Conservation (phyloP, 495 filamentous ascomycete species). For the Daldinia vernicosa region DNA sequence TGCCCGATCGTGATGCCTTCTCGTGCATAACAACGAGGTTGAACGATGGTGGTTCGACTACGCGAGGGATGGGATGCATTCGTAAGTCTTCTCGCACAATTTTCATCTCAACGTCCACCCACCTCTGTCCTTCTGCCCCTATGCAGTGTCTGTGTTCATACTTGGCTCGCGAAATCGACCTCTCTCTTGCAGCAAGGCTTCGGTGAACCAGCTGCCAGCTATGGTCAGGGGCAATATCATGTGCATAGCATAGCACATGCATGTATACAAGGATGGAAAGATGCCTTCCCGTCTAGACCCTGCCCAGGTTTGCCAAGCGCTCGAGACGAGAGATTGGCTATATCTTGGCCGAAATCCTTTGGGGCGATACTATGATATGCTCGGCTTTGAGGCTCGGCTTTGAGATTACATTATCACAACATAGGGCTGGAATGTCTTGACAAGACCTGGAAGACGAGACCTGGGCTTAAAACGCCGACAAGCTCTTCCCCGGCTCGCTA, state of each 20-base stretch:
- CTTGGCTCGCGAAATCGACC: conserved; percentile 12
- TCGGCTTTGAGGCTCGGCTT: conserved; percentile 7
- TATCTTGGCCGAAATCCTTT: conserved; percentile 27
- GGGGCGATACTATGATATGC: conserved; percentile 6
- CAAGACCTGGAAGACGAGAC: background rate
- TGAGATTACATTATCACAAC: conserved; percentile 22
- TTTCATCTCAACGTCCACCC: background rate
- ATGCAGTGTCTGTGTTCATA: background rate
- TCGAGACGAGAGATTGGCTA: conserved; percentile 9
- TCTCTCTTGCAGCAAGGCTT: conserved; percentile 13
- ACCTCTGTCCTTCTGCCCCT: background rate
- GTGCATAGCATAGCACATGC: conserved; percentile 12
- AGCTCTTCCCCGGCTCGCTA: background rate
- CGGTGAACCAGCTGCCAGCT: conserved; percentile 21
- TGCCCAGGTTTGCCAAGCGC: conserved; percentile 24
- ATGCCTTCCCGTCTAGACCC: conserved; percentile 20
- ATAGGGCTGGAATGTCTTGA: too few species aligned
- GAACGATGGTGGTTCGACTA: conserved; percentile 35
- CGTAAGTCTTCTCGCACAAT: conserved; percentile 16
- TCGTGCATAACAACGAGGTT: conserved; percentile 6
- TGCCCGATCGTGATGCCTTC: conserved; percentile 23
- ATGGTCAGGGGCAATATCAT: conserved; percentile 10
- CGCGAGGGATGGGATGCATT: conserved; percentile 10
- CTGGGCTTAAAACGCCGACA: too few species aligned
- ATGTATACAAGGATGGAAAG: conserved; percentile 16